phyloP scores from a whole-genome alignment of 2,329 filamentous ascomycete genomes.

The Ceratocystis colombiana region DNA sequence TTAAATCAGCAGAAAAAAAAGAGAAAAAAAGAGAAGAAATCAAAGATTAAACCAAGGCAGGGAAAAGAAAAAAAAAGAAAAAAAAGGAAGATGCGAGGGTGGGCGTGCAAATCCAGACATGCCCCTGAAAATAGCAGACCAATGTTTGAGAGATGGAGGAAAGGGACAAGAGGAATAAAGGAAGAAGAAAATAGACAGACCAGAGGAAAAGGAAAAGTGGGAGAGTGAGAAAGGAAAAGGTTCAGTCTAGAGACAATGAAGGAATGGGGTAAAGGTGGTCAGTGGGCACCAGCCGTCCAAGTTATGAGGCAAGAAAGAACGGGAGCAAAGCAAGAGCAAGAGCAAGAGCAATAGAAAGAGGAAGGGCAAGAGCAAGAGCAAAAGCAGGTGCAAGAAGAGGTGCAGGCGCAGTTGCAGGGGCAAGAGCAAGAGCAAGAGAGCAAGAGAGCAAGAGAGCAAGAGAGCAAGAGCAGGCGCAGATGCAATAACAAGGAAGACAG shows the following conservation, averaged over 20 bases:
- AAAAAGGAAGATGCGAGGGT: slow-evolving; percentile 11
- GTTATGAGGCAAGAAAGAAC: not conserved
- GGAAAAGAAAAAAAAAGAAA: slow-evolving; percentile 2
- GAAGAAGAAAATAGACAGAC: slow-evolving; percentile 11
- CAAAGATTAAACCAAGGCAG: not conserved
- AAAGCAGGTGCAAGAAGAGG: no score
- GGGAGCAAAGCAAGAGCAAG: not conserved
- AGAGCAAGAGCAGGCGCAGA: no score
- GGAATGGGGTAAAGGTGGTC: slow-evolving; percentile 7
- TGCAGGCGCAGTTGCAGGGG: no score
- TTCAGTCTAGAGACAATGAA: not conserved
- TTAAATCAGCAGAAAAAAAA: slow-evolving; percentile 10
- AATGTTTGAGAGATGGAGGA: slow-evolving; percentile 15
- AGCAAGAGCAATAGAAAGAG: not conserved
- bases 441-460: no score
- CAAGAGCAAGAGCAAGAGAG: no score
- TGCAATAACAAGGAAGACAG: no score
- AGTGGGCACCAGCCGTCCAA: not conserved
- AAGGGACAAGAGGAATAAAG: slow-evolving; percentile 18
- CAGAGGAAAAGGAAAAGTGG: slow-evolving; percentile 9
- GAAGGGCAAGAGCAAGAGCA: not conserved
- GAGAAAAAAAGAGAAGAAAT: not conserved
- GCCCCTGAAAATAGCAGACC: slow-evolving; percentile 17
- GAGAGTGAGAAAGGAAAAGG: not conserved
- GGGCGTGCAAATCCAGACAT: slow-evolving; percentile 14